These are phyloP conservation scores for Melampsora larici-populina DNA, from an alignment of 1,284 basidiomycete species.

Conservation along the genomic window DNA sequence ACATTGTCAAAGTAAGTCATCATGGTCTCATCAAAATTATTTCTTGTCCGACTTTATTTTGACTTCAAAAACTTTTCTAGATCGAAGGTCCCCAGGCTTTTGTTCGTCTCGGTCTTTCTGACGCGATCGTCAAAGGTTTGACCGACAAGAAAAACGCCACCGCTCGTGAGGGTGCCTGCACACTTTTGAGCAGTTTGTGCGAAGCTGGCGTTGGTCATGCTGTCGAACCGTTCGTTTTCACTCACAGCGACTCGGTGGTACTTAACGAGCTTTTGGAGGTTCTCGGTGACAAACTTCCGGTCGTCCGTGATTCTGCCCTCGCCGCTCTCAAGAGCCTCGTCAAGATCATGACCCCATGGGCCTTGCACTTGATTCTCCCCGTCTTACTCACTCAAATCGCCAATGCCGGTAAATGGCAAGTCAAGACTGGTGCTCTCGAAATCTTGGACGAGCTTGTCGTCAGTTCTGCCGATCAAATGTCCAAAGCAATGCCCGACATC, in stretches of 20 bases:
- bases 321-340: slow-evolving; percentile 78
- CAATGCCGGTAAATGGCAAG: slow-evolving; percentile 97
- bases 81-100: slow-evolving; percentile 76
- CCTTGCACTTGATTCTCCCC: slow-evolving; percentile 76
- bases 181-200: slow-evolving; percentile 66
- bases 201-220: slow-evolving; percentile 74
- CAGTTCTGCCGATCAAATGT: slow-evolving; percentile 78
- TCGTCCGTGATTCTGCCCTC: slow-evolving; percentile 76
- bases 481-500: slow-evolving; percentile 89
- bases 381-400: slow-evolving; percentile 89
- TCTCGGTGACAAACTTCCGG: slow-evolving; percentile 87
- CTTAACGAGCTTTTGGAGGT: slow-evolving; percentile 82
- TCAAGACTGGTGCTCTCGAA: slow-evolving; percentile 86
- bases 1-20: slow-evolving; percentile 55
- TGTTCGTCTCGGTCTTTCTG: slow-evolving; percentile 69
- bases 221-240: slow-evolving; percentile 84
- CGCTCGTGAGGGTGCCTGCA: slow-evolving; percentile 77
- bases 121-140: slow-evolving; percentile 76
- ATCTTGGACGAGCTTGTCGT: slow-evolving; percentile 86
- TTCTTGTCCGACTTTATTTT: not conserved
- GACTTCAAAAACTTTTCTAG: slow-evolving; percentile 1
- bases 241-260: slow-evolving; percentile 65
- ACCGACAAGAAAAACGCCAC: slow-evolving; percentile 85
- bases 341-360: slow-evolving; percentile 86
- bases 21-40: not conserved